Evolutionary conservation across 2,329 filamentous ascomycete species (phyloP), one percentile per base, ranked within the genome.

Genomic region (Scortechinia acanthostroma): DNA sequence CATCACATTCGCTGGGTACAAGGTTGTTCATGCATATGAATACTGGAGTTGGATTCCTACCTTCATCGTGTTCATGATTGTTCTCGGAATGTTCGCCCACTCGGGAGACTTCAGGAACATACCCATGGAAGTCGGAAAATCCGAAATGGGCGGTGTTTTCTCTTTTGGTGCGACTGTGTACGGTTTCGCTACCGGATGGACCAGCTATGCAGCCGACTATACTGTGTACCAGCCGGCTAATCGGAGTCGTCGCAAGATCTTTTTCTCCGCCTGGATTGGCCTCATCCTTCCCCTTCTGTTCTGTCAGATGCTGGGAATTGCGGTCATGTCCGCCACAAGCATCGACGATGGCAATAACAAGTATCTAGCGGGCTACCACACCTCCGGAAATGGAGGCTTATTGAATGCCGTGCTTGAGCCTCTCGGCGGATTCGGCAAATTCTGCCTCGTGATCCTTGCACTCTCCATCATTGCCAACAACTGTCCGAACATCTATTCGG

Each of bases 1-100:
- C 42, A 70, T 91, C 50, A 84, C 81, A n/a, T 74, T 86, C 33
- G 88, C 86, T 61, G 79, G 87, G 51, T 85, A 91, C 70, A 77
- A 80, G 61, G 64, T 90, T 25, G 85, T 93, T 2, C 88, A 91
- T 62, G 64, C 66, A 6, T 93, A 91, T 63, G 87, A 91, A 59
- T 77, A 80, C 59, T 90, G 70, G 69, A 82, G 71, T 48, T 91
- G 80, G 85, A 77, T 87, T 42, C 85, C 88, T 0, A 79, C 80
- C 43, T 76, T 80, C 53, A 77, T 89, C 55, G 77, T 89, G 52
- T 86, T 90, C 65, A 61, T 90, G 46, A 81, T 91, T 51, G 71
- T 85, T 2, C 66, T 87, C 2, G 86, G 83, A 15, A 70, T 71
- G 42, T 88, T 87, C 51, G 83, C 77, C 15, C 76, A 80, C 57